Conservation (phyloP, 371 early-diverging fungal species). For the Syncephalastrum racemosum region DNA sequence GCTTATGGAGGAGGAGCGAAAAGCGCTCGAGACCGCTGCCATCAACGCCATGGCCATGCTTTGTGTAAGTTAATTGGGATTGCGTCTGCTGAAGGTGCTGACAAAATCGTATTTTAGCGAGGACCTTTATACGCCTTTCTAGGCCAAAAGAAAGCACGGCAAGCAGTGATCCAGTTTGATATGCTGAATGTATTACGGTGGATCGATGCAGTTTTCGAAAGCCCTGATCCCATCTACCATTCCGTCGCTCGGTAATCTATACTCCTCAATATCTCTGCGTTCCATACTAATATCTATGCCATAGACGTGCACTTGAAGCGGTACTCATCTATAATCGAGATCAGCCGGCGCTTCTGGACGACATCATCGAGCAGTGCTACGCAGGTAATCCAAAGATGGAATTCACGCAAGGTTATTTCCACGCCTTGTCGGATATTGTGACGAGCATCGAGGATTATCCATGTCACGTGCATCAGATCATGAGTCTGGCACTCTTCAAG, state of each 20-base stretch:
- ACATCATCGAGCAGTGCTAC: conserved; percentile 75
- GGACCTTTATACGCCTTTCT: conserved; percentile 67
- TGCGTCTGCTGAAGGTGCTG: too few species aligned
- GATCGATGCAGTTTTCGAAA: conserved; percentile 71
- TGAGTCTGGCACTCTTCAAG: conserved; percentile 83
- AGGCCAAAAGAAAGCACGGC: conserved; percentile 61
- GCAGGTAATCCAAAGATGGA: conserved; percentile 60
- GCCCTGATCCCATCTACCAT: conserved; percentile 52
- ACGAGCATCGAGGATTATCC: conserved; percentile 57
- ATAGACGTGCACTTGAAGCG: conserved; percentile 60
- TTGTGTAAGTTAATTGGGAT: conserved; percentile 63
- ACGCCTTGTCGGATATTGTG: conserved; percentile 70
- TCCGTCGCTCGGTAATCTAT: conserved; percentile 38
- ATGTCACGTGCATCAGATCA: conserved; percentile 61
- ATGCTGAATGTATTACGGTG: conserved; percentile 57
- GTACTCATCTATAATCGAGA: conserved; percentile 72
- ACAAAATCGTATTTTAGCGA: conserved; percentile 49
- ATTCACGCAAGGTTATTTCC: conserved; percentile 75
- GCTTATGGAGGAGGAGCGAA: conserved; percentile 77
- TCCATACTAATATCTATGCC: background rate
- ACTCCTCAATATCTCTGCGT: background rate
- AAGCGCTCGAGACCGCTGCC: conserved; percentile 75
- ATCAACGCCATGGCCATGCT: conserved; percentile 87
- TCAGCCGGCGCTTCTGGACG: conserved; percentile 63
- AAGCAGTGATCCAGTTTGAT: conserved; percentile 58